Percentiles rank a stretch among this genome's conserved stretches.
Conservation (phyloP, 2,329 filamentous ascomycete genomes). For the Trichoderma gracile region DNA sequence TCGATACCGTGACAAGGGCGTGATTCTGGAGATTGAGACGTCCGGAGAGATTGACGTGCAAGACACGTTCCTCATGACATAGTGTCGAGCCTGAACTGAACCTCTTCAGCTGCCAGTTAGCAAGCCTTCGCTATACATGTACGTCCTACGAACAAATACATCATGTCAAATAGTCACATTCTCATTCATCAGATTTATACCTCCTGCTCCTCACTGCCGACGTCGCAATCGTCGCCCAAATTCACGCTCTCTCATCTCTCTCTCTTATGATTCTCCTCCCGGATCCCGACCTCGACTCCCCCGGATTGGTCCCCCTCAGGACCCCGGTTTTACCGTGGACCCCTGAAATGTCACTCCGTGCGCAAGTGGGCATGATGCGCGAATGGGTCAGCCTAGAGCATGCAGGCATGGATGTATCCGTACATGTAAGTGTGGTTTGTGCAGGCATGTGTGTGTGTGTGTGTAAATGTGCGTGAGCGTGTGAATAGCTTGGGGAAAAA, state of each 20-base stretch:
- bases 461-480: background rate
- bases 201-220: background rate
- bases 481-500: too few species aligned
- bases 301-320: background rate
- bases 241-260: background rate
- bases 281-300: background rate
- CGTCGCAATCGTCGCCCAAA: background rate
- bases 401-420: background rate
- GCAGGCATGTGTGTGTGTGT: background rate
- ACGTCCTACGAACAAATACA: too few species aligned
- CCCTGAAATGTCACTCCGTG: background rate
- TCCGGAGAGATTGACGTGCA: too few species aligned
- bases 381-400: background rate
- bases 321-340: conserved; percentile 4
- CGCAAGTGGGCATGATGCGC: background rate
- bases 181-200: too few species aligned
- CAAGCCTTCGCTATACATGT: too few species aligned
- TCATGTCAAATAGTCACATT: too few species aligned
- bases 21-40: too few species aligned
- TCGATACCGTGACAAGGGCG: too few species aligned
- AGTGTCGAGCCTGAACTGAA: too few species aligned
- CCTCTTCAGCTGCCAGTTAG: too few species aligned
- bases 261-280: background rate
- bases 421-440: too few species aligned
- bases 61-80: too few species aligned